Conservation (phyloP, 495 filamentous ascomycete genomes). For the Lophiostoma macrostomum region DNA sequence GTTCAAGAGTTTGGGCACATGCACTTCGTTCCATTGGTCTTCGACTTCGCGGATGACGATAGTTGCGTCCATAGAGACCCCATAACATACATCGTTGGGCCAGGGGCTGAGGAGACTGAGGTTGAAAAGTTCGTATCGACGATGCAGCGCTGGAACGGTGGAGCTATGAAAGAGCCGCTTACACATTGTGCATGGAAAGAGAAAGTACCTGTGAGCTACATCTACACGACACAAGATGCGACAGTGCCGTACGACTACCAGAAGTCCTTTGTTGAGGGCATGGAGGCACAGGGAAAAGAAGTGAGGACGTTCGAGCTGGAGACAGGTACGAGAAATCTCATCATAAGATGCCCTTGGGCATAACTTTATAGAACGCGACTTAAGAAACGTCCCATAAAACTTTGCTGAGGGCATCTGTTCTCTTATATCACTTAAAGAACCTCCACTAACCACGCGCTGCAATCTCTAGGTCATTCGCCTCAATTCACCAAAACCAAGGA, state of each 20-base stretch:
- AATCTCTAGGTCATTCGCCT: too few relatives aligned
- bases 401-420: too few relatives aligned
- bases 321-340: too few relatives aligned
- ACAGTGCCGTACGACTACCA: constrained; percentile 38
- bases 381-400: too few relatives aligned
- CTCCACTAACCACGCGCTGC: too few relatives aligned
- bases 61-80: constrained; percentile 33
- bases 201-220: constrained; percentile 44
- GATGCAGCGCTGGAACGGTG: constrained; percentile 40
- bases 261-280: constrained; percentile 39
- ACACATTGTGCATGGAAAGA: constrained; percentile 40
- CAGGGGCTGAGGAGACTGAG: neutral
- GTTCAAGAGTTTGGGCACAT: constrained; percentile 37
- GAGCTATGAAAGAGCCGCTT: constrained; percentile 27
- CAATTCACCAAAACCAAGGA: too few relatives aligned
- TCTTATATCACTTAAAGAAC: too few relatives aligned
- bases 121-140: constrained; percentile 24
- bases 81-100: constrained; percentile 16
- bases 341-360: too few relatives aligned
- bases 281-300: constrained; percentile 32
- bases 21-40: constrained; percentile 36
- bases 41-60: constrained; percentile 38
- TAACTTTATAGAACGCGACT: too few relatives aligned
- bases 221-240: constrained; percentile 40
- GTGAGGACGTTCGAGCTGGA: constrained; percentile 35